A percentile compares a stretch with the other conserved stretches of the same genome.
These are phyloP conservation scores for Aspergillaceae sp. DNA, from an alignment of 2,329 filamentous ascomycete genomes.

Conservation along the genomic window DNA sequence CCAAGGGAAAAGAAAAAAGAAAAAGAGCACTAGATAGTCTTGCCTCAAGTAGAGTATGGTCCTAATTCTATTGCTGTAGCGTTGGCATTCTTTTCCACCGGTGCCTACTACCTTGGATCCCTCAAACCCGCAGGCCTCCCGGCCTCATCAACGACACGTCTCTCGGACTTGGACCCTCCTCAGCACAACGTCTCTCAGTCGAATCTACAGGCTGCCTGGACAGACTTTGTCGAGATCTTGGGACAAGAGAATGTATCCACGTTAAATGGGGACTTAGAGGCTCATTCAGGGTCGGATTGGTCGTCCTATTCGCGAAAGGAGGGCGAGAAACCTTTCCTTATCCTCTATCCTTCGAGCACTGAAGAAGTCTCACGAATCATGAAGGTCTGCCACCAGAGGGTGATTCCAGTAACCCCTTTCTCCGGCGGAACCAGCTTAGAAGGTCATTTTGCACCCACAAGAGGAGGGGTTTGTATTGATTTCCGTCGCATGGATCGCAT, in stretches of 20 bases:
- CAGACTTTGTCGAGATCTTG: constrained; percentile 53
- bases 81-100: constrained; percentile 41
- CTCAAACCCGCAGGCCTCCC: constrained; percentile 40
- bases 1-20: too few relatives aligned
- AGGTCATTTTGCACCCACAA: constrained; percentile 76
- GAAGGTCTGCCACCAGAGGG: constrained; percentile 73
- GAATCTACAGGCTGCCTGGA: constrained; percentile 57
- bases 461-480: constrained; percentile 76
- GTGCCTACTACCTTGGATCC: constrained; percentile 50
- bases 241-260: constrained; percentile 57
- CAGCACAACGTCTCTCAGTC: constrained; percentile 48
- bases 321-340: constrained; percentile 43
- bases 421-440: constrained; percentile 84
- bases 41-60: not conserved
- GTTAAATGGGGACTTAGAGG: constrained; percentile 43
- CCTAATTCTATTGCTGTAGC: constrained; percentile 30
- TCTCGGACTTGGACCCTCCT: constrained; percentile 40
- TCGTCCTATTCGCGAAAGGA: constrained; percentile 44
- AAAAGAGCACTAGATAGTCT: not conserved
- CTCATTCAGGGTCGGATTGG: constrained; percentile 56
- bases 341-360: constrained; percentile 69
- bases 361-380: constrained; percentile 80
- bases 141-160: constrained; percentile 49
- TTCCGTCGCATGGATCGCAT: constrained; percentile 80
- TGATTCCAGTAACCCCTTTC: constrained; percentile 79